Conservation (phyloP, 148 eudicot genomes). For the Diospyros kaki region DNA sequence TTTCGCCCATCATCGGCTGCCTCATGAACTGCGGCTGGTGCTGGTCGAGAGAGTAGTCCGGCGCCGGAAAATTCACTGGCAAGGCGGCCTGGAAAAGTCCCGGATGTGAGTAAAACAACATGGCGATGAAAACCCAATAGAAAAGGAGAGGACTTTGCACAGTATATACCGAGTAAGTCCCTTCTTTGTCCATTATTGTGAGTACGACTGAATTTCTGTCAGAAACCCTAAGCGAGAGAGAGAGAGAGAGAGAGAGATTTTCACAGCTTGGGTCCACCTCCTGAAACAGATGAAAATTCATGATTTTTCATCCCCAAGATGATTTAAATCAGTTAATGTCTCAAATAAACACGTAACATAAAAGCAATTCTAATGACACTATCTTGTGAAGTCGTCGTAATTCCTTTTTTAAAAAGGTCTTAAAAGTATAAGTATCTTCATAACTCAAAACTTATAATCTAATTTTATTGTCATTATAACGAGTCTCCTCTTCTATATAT, state of each 20-base stretch:
- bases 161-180: constrained; percentile 42
- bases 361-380: too few relatives aligned
- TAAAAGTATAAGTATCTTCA: neutral
- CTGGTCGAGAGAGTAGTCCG: constrained; percentile 24
- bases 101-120: constrained; percentile 23
- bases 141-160: constrained; percentile 3
- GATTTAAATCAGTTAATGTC: neutral
- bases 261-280: constrained; percentile 19
- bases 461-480: neutral
- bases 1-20: constrained; percentile 13
- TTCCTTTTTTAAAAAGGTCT: too few relatives aligned
- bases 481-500: neutral
- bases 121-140: constrained; percentile 16
- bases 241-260: constrained; percentile 20
- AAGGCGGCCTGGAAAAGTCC: constrained; percentile 32
- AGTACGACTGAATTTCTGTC: constrained; percentile 19
- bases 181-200: constrained; percentile 58
- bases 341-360: too few relatives aligned
- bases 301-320: neutral
- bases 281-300: constrained; percentile 8
- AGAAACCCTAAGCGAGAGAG: constrained; percentile 17
- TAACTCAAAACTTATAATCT: neutral
- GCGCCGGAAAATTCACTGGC: constrained; percentile 21
- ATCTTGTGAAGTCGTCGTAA: too few relatives aligned
- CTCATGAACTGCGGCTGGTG: constrained; percentile 28